These are phyloP conservation scores for Camillea tinctor DNA, from an alignment of 2,329 filamentous ascomycete species.

Conservation along the genomic window DNA sequence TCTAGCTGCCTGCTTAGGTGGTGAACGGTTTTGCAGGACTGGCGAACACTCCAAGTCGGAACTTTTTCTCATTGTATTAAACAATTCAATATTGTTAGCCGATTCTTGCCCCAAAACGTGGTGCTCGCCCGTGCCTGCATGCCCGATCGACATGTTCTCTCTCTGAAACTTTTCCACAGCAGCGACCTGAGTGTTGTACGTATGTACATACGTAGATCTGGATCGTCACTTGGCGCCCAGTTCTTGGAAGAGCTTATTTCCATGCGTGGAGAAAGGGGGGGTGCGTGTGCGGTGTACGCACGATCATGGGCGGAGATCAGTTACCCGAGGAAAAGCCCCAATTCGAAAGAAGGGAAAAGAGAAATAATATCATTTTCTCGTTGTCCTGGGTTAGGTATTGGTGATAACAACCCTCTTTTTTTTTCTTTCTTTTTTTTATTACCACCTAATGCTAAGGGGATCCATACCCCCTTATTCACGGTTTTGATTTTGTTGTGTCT, in stretches of 20 bases:
- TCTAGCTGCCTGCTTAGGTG: too few species aligned
- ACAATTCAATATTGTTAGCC: not conserved
- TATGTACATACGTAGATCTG: slow-evolving; percentile 6
- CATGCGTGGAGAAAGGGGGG: slow-evolving; percentile 4
- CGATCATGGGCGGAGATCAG: too few species aligned
- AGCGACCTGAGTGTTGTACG: not conserved
- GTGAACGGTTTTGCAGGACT: too few species aligned
- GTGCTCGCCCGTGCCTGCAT: not conserved
- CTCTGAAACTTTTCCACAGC: not conserved
- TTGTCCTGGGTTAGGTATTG: not conserved
- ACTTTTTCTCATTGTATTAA: not conserved
- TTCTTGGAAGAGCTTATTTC: slow-evolving; percentile 20
- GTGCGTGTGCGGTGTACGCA: not conserved
- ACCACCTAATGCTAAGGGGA: not conserved
- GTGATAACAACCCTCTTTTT: not conserved
- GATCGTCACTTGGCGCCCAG: slow-evolving; percentile 11
- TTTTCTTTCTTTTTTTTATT: too few species aligned
- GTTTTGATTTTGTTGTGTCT: not conserved
- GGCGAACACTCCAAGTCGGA: not conserved
- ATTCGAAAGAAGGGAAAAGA: not conserved
- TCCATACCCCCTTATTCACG: not conserved
- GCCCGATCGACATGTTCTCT: not conserved
- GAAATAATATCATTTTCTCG: not conserved
- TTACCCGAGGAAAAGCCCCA: not conserved
- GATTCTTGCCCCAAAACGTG: not conserved